Evolutionary conservation across 768 basidiomycete species (phyloP).

Genomic region (Glaciozyma martinii): DNA sequence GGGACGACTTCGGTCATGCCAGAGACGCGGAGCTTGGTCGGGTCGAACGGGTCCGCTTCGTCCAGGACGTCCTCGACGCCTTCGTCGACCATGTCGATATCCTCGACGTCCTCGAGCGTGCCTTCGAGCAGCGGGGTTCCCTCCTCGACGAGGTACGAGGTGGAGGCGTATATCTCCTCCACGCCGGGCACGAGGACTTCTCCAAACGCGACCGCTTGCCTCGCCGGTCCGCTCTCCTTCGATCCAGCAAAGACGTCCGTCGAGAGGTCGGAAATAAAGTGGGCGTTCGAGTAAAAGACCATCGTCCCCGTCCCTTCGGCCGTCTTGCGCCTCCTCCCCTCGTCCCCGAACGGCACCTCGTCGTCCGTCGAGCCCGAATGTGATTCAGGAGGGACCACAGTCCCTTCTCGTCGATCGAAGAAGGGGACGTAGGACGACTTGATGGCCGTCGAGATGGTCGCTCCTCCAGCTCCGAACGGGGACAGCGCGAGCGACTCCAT

Average conservation of each 20-base stretch:
- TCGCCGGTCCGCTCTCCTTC: background rate
- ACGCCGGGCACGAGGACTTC: background rate
- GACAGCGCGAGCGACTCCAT: too few species aligned
- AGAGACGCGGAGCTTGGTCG: background rate
- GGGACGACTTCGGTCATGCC: slow-evolving; percentile 21
- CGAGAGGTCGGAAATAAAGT: slow-evolving; percentile 25
- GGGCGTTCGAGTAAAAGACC: slow-evolving; percentile 21
- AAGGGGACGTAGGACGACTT: background rate
- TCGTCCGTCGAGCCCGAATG: background rate
- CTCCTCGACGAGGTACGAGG: background rate
- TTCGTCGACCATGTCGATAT: background rate
- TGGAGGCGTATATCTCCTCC: background rate
- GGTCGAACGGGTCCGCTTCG: background rate
- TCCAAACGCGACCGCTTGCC: too few species aligned
- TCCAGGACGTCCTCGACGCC: background rate
- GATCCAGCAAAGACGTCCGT: background rate
- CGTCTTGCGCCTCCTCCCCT: background rate
- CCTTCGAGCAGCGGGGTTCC: background rate
- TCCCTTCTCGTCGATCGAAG: background rate
- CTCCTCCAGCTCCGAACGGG: background rate
- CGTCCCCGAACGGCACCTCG: background rate
- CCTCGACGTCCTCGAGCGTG: background rate
- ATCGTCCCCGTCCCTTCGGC: slow-evolving; percentile 9
- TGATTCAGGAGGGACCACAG: background rate
- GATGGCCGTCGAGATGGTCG: background rate